A percentile compares a stretch with the other conserved stretches of the same genome.
Conservation (phyloP, 2,329 filamentous ascomycete species). For the Calonectria naviculata region DNA sequence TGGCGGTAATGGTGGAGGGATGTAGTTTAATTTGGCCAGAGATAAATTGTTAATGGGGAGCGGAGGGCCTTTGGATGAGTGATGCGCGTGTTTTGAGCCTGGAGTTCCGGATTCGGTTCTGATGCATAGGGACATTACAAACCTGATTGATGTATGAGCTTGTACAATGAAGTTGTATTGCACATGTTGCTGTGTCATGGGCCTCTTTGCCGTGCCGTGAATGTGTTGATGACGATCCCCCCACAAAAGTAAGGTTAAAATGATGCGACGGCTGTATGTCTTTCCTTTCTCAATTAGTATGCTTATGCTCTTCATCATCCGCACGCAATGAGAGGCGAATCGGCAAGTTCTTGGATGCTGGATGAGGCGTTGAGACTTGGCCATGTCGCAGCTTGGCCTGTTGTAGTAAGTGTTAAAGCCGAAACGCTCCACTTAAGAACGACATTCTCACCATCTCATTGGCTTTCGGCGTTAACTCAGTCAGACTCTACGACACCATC, state of each 20-base stretch:
- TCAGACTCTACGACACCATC: neutral
- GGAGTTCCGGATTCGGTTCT: conserved; percentile 23
- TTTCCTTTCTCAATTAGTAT: neutral
- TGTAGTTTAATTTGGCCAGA: neutral
- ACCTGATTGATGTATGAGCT: conserved; percentile 13
- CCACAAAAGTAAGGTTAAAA: neutral
- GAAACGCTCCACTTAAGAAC: neutral
- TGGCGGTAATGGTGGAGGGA: conserved; percentile 43
- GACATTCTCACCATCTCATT: neutral
- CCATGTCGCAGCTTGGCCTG: neutral
- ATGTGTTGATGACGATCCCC: neutral
- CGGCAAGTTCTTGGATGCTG: neutral
- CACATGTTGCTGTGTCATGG: neutral
- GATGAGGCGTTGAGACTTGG: neutral
- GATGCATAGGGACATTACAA: conserved; percentile 7
- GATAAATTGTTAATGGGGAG: conserved; percentile 27
- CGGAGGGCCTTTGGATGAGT: conserved; percentile 32
- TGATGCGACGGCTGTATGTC: neutral
- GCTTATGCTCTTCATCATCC: neutral
- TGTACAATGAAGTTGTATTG: conserved; percentile 12
- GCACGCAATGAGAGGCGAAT: neutral
- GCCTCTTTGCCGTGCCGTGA: neutral
- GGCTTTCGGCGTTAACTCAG: neutral
- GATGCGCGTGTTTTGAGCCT: conserved; percentile 33
- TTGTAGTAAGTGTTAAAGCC: neutral